A percentile compares a stretch with the other conserved stretches of the same genome.
Conservation (phyloP, 2,329 filamentous ascomycete species). For the Trichoderma endophyticum region DNA sequence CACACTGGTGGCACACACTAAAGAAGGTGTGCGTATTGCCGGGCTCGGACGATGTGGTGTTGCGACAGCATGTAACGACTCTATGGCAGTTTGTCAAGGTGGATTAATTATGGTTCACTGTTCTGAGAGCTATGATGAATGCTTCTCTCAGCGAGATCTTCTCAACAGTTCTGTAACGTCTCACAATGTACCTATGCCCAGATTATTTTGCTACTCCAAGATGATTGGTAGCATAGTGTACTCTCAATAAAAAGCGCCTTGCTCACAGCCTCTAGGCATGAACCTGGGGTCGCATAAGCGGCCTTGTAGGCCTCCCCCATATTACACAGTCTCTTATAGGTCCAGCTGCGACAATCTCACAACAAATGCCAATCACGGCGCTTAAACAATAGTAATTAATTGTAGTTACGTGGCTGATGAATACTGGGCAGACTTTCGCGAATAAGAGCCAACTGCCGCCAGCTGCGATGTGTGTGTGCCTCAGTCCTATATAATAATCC, state of each 20-base stretch:
- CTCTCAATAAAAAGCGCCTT: neutral
- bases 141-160: neutral
- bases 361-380: neutral
- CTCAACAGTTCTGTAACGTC: neutral
- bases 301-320: neutral
- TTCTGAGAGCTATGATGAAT: neutral
- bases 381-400: neutral
- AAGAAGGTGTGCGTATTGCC: neutral
- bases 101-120: neutral
- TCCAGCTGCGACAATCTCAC: neutral
- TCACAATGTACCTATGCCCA: neutral
- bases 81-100: conserved; percentile 19
- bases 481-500: neutral
- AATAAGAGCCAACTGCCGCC: neutral
- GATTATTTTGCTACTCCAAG: neutral
- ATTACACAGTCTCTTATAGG: neutral
- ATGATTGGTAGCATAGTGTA: neutral
- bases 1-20: conserved; percentile 16
- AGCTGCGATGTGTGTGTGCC: neutral
- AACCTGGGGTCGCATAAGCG: neutral
- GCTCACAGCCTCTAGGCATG: neutral
- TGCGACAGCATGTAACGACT: conserved; percentile 13
- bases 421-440: neutral
- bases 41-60: neutral
- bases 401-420: neutral